Evolutionary conservation across 2,329 filamentous ascomycete species (phyloP).

Genomic region (Zopfia rhizophila): DNA sequence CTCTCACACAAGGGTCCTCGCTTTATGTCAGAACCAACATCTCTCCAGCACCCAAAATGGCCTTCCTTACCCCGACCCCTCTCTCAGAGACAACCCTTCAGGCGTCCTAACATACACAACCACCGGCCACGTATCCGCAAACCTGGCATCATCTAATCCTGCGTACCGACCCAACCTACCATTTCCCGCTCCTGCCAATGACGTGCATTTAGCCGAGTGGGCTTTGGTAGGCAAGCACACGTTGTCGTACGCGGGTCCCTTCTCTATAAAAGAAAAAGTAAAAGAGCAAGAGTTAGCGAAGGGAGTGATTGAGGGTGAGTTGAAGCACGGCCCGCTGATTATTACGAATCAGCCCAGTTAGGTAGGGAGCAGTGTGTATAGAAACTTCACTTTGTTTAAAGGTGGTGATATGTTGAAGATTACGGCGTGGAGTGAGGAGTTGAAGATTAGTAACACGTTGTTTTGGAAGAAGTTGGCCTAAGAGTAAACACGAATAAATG

Average conservation of each 20-base stretch:
- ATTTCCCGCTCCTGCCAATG: constrained; percentile 32
- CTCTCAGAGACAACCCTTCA: neutral
- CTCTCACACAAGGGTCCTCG: neutral
- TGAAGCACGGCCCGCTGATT: constrained; percentile 39
- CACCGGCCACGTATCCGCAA: constrained; percentile 39
- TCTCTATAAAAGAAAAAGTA: constrained; percentile 13
- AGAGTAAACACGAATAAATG: too few species aligned
- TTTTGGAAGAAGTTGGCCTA: too few species aligned
- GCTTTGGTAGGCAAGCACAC: constrained; percentile 41
- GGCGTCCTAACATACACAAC: constrained; percentile 40
- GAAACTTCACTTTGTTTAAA: too few species aligned
- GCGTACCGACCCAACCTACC: constrained; percentile 31
- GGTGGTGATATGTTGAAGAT: too few species aligned
- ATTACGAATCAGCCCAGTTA: constrained; percentile 39
- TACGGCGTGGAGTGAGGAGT: too few species aligned
- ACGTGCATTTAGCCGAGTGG: constrained; percentile 40
- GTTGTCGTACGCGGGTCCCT: constrained; percentile 39
- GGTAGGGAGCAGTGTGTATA: too few species aligned
- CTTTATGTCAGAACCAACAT: neutral
- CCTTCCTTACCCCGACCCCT: constrained; percentile 36
- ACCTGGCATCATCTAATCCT: constrained; percentile 38
- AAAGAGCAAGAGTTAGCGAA: too few species aligned
- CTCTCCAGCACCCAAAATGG: constrained; percentile 27
- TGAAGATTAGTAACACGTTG: too few species aligned
- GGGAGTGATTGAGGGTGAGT: constrained; percentile 33